Evolutionary conservation across 176 grass and related monocot species (phyloP), one percentile per base, ranked within the genome.

Genomic region (Lolium multiflorum): DNA sequence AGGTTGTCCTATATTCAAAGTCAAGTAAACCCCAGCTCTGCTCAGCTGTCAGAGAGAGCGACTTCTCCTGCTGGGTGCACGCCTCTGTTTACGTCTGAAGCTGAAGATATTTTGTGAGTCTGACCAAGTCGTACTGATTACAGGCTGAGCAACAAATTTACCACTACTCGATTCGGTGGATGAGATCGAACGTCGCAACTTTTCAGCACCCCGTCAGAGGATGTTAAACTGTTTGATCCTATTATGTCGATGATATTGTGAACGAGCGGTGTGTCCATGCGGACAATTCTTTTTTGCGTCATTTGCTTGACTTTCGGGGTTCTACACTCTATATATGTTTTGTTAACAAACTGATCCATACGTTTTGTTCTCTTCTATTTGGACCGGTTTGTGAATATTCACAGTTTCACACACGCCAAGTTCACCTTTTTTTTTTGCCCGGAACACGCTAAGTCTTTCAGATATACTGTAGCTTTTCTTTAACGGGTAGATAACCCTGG

Each of bases 271-370:
- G 28, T 28, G 28, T 28, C 28, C 28, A 28, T 28, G 28, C 28
- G 28, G 28, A 28, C 28, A 2, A 49, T 71, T 71, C 12, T 0
- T 70, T 52, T 58, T 7, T 51, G 28, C 28, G 28, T 35, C 31
- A 5, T 70, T 3, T 47, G 21, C 75, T 47, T 59, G 75, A 86
- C 84, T 55, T 69, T 79, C 9, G 15, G 63, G 12, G 75, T 24
- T 48, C 10, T 78, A 8, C 28, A 28, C 28, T 28, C 69, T 3
- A 3, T 8, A 1, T 35, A 6, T 59, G 81, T 25, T 26, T 18
- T 41, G 57, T 25, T 20, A 47, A 16, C 43, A 24, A 48, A 4
- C 12, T 51, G 44, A 18, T 5, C 12, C 15, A 54, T 48, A 28
- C 5, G 5, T 41, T 25, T 21, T 35, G 71, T 48, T 35, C 56